Conservation (phyloP, 805 yeast genomes). For the Starmerella sp. region DNA sequence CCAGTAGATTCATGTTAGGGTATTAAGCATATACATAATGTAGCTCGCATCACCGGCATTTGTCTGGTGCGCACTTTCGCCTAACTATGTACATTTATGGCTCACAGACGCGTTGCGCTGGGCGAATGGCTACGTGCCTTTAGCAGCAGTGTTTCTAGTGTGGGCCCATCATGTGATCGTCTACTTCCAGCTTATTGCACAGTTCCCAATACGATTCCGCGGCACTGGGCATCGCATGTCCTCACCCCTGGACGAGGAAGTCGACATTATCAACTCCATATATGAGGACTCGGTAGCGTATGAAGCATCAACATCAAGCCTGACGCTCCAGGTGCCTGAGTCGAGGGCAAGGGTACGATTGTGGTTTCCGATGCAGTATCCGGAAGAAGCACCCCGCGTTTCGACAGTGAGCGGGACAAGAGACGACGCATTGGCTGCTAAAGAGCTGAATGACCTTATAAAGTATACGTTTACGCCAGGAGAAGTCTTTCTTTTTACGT, state of each 20-base stretch:
- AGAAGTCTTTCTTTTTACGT: slow-evolving; percentile 69
- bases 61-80: no score
- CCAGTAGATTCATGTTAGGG: no score
- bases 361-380: slow-evolving; percentile 63
- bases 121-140: no score
- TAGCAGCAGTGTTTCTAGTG: no score
- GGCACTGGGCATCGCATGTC: not conserved
- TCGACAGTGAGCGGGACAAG: slow-evolving; percentile 41
- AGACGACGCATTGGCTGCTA: slow-evolving; percentile 39
- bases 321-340: slow-evolving; percentile 38
- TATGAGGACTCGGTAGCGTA: slow-evolving; percentile 49
- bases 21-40: no score
- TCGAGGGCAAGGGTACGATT: slow-evolving; percentile 50
- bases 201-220: not conserved
- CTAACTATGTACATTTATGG: no score
- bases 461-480: slow-evolving; percentile 45
- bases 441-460: slow-evolving; percentile 41
- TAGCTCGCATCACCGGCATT: no score
- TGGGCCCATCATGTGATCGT: not conserved
- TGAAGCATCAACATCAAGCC: not conserved
- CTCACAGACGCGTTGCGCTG: no score
- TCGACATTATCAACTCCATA: slow-evolving; percentile 76
- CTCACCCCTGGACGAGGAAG: slow-evolving; percentile 45
- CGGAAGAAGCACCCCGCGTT: slow-evolving; percentile 51
- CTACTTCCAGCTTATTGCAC: not conserved